phyloP scores from a whole-genome alignment of 2,329 filamentous ascomycete genomes.

The Elsinoe perseae region DNA sequence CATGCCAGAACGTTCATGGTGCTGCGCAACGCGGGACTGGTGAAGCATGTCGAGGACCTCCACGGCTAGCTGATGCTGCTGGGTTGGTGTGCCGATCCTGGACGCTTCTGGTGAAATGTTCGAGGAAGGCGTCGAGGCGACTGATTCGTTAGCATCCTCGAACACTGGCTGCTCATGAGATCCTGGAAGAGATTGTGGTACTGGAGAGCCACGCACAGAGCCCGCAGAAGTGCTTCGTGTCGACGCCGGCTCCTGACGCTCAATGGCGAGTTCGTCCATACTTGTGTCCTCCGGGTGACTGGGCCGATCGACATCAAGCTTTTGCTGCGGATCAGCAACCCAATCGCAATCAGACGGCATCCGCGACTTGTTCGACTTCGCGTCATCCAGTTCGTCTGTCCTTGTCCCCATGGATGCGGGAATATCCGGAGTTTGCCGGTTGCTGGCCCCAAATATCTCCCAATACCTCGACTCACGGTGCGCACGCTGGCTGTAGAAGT shows the following conservation, averaged over 20 bases:
- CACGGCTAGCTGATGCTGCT: neutral
- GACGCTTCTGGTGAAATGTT: no score
- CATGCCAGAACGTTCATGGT: neutral
- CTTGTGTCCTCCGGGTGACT: neutral
- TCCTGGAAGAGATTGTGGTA: neutral
- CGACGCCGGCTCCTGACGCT: neutral
- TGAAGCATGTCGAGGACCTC: neutral
- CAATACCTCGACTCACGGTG: constrained; percentile 1
- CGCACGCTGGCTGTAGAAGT: neutral
- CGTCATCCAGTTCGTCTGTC: constrained; percentile 2
- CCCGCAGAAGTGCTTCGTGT: neutral
- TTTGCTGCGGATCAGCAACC: neutral
- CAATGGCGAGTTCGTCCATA: neutral
- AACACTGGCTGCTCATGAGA: no score
- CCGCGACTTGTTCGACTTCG: neutral
- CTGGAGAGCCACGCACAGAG: neutral
- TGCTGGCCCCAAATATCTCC: neutral
- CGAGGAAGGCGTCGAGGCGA: no score
- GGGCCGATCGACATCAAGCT: neutral
- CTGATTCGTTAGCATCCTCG: neutral
- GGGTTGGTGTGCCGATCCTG: neutral
- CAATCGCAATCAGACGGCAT: neutral
- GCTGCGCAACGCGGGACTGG: neutral
- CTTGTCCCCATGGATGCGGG: neutral
- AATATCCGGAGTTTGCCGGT: neutral